Base-by-base conservation (phyloP, 139 green algal species). In the Chara braunii region DNA sequence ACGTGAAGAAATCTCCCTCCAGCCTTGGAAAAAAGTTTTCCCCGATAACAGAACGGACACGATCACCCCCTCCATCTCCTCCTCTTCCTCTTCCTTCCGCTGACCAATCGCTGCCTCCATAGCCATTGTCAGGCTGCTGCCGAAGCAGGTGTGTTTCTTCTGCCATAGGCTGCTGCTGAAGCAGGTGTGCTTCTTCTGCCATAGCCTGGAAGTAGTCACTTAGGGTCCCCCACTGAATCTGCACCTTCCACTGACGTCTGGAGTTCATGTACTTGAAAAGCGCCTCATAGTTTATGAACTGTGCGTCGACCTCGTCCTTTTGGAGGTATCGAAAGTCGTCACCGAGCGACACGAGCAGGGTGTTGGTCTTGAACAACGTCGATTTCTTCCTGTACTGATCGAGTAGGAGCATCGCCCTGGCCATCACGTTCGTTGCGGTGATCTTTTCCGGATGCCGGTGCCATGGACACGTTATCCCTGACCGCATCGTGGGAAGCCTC, bases 1-100 rank as follows among this genome's bases (percentile, higher is more conserved):
- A 75, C 3, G 67, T 75, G 56, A 75, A 75, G 35, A 75, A 75
- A 4, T 75, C 67, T 1, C 67, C 67, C 3, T 57, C 48, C 8
- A 75, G 48, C 1, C 31, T 28, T n/a, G 67, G 64, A 1, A 74
- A 52, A 33, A 24, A 8, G 48, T n/a, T n/a, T n/a, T n/a, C 40
- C 40, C 40, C 40, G 18, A 26, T 18, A 18, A 18, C 40, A 18
- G 40, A 18, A 48, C 40, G 40, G 18, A 48, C 40, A 18, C 18
- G 18, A 18, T 14, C 40, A 18, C 40, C 40, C 40, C 40, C 18
- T 48, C 18, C 18, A 48, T n/a, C n/a, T n/a, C n/a, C n/a, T n/a
- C n/a, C n/a, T n/a, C n/a, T n/a, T n/a, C n/a, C n/a, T n/a, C n/a
- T n/a, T n/a, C n/a, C n/a, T n/a, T n/a, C n/a, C n/a, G n/a, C n/a